These are phyloP conservation scores for Termitomyces titanicus DNA, from an alignment of 768 basidiomycete genomes.

Conservation along the genomic window DNA sequence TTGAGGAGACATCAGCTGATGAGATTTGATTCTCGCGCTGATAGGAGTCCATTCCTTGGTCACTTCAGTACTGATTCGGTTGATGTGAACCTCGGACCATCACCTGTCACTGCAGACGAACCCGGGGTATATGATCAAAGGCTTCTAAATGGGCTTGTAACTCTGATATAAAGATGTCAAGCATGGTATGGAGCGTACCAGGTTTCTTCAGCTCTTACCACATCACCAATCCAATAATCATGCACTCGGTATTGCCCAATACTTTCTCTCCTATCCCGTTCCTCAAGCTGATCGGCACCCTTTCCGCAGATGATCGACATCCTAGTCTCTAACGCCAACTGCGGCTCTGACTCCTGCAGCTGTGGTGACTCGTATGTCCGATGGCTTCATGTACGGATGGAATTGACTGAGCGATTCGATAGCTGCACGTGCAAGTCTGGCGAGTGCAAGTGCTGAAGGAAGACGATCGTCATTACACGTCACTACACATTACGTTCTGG, in stretches of 20 bases:
- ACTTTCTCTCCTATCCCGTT: background rate
- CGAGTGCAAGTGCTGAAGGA: conserved; percentile 13
- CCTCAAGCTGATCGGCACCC: background rate
- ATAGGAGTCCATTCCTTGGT: too few species aligned
- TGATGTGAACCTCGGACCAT: too few species aligned
- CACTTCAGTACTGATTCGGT: too few species aligned
- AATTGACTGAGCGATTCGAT: background rate
- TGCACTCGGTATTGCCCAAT: conserved; percentile 7
- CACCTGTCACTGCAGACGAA: too few species aligned
- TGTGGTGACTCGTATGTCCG: conserved; percentile 10
- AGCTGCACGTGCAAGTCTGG: conserved; percentile 15
- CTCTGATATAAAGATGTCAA: too few species aligned
- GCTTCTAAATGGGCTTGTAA: too few species aligned
- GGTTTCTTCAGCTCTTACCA: too few species aligned
- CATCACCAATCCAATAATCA: background rate
- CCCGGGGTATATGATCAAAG: too few species aligned
- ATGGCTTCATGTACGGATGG: background rate
- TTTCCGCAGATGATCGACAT: conserved; percentile 2
- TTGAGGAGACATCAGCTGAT: too few species aligned
- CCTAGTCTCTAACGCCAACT: conserved; percentile 4
- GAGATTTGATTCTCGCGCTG: too few species aligned
- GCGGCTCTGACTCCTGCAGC: conserved; percentile 8
- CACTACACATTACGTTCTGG: background rate
- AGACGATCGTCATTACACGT: background rate
- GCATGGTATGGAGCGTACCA: too few species aligned